These are phyloP conservation scores for Primulina huaijiensis DNA, from an alignment of 257 asterid species.

Conservation along the genomic window DNA sequence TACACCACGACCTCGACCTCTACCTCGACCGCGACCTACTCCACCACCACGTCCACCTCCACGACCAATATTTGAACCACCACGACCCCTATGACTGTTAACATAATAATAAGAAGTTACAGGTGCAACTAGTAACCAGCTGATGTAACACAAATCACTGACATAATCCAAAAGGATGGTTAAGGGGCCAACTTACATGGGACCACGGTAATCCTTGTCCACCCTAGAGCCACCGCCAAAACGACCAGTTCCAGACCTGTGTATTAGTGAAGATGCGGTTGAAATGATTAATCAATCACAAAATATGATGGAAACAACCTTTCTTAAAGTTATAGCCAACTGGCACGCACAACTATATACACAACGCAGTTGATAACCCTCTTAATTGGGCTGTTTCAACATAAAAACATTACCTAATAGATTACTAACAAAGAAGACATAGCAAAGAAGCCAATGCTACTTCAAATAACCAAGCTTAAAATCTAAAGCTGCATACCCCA, in stretches of 20 bases:
- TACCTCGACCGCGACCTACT: constrained; percentile 30
- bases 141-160: not conserved
- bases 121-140: too few relatives aligned
- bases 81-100: constrained; percentile 48
- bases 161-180: not conserved
- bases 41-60: constrained; percentile 39
- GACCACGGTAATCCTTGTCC: constrained; percentile 33
- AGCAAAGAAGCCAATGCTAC: not conserved
- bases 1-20: constrained; percentile 48
- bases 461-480: not conserved
- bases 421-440: not conserved
- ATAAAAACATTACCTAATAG: not conserved
- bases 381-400: not conserved
- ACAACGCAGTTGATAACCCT: not conserved
- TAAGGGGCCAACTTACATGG: constrained; percentile 43
- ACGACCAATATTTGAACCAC: constrained; percentile 27
- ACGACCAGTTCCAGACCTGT: constrained; percentile 57
- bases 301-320: not conserved
- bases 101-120: not conserved
- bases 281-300: not conserved
- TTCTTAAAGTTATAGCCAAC: not conserved
- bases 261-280: constrained; percentile 1
- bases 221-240: constrained; percentile 43
- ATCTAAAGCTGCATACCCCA: constrained; percentile 44
- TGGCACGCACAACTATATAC: not conserved